phyloP scores from a whole-genome alignment of 345 rosid species.

The Acer campestre region DNA sequence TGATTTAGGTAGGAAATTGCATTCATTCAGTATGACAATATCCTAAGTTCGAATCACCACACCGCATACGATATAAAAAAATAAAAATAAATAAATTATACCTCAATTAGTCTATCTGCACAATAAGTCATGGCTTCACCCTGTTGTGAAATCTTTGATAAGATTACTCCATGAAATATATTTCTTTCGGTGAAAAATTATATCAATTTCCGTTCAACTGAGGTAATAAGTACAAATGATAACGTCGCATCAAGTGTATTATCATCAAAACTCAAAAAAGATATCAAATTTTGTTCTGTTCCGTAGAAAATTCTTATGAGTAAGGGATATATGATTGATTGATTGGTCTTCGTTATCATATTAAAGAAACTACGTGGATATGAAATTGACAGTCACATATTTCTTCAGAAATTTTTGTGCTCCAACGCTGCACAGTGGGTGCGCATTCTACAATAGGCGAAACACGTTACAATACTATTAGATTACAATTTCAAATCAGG shows the following conservation, averaged over 20 bases:
- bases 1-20: too few species aligned
- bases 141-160: too few species aligned
- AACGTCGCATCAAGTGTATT: neutral
- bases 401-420: neutral
- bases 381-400: neutral
- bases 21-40: too few species aligned
- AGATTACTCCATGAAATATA: too few species aligned
- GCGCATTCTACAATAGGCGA: neutral
- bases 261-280: neutral
- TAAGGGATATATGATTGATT: neutral
- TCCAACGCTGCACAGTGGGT: neutral
- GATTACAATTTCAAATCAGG: neutral
- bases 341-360: neutral
- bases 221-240: neutral
- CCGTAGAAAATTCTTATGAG: too few species aligned
- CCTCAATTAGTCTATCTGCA: too few species aligned
- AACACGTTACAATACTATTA: neutral
- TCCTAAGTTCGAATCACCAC: too few species aligned
- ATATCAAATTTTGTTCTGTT: neutral
- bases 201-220: too few species aligned
- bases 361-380: neutral
- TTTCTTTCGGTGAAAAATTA: too few species aligned
- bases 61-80: too few species aligned
- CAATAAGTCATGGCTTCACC: too few species aligned
- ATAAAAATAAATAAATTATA: too few species aligned